phyloP scores from a whole-genome alignment of 345 rosid genomes.

The Nephelium lappaceum region DNA sequence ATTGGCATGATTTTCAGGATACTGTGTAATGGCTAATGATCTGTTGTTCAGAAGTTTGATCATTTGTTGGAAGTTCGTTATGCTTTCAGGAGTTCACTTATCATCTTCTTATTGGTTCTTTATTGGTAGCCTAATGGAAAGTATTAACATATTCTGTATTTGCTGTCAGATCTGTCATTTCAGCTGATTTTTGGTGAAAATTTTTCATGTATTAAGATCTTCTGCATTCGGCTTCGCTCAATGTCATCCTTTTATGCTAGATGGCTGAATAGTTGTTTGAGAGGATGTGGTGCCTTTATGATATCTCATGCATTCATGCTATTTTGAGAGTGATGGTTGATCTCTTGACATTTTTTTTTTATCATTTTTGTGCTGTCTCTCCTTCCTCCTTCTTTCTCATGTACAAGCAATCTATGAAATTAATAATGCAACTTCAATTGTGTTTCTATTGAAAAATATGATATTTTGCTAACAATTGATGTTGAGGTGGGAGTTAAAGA shows the following conservation, averaged over 20 bases:
- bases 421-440: neutral
- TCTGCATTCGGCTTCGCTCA: neutral
- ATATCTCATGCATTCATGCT: neutral
- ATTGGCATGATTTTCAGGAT: neutral
- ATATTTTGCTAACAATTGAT: neutral
- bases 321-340: neutral
- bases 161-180: neutral
- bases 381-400: neutral
- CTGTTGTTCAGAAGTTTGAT: neutral
- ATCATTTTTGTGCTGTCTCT: neutral
- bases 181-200: neutral
- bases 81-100: neutral
- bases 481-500: neutral
- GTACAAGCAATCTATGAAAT: neutral
- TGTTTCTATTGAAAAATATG: neutral
- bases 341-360: neutral
- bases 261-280: conserved; percentile 1
- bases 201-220: neutral
- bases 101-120: neutral
- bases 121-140: neutral
- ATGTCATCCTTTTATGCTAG: neutral
- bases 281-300: neutral
- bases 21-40: neutral
- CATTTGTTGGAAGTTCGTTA: neutral
- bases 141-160: neutral